Conservation (phyloP, 257 asterid genomes). For the Capsicum rhomboideum region DNA sequence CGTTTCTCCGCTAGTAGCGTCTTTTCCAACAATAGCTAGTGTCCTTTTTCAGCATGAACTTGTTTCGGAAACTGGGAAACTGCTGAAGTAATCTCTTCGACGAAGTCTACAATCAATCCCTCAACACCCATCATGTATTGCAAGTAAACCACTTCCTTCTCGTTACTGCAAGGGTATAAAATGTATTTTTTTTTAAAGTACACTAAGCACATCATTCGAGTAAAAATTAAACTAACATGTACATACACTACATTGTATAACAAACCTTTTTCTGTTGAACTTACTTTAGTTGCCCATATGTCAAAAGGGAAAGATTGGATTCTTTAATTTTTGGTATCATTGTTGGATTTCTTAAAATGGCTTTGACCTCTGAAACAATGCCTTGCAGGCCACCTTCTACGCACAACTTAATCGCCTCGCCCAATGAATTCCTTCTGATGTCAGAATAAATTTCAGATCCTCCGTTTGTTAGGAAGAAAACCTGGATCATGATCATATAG, state of each 20-base stretch:
- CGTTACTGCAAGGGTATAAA: constrained; percentile 14
- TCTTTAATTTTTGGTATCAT: constrained; percentile 10
- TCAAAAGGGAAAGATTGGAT: constrained; percentile 16
- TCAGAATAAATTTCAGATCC: constrained; percentile 19
- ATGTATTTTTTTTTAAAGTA: no score
- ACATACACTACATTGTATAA: not conserved
- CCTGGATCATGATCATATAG: constrained; percentile 1
- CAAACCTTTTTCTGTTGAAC: not conserved
- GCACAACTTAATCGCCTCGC: constrained; percentile 21
- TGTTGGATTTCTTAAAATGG: constrained; percentile 21
- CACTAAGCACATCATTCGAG: no score
- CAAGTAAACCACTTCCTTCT: constrained; percentile 16
- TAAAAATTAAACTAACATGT: not conserved
- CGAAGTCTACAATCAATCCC: constrained; percentile 24
- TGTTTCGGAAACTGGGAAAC: constrained; percentile 1
- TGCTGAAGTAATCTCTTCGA: constrained; percentile 10
- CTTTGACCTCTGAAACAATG: constrained; percentile 24
- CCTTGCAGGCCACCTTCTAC: constrained; percentile 17
- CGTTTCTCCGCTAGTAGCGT: not conserved
- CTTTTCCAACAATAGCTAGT: not conserved
- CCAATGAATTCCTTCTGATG: constrained; percentile 20
- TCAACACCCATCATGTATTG: constrained; percentile 19
- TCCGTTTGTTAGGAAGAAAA: constrained; percentile 27
- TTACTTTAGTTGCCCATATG: constrained; percentile 27
- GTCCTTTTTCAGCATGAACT: not conserved